A percentile compares a stretch with the other conserved stretches of the same genome.
These are phyloP conservation scores for Fraxinus americana DNA, from an alignment of 257 asterid species.

Conservation along the genomic window DNA sequence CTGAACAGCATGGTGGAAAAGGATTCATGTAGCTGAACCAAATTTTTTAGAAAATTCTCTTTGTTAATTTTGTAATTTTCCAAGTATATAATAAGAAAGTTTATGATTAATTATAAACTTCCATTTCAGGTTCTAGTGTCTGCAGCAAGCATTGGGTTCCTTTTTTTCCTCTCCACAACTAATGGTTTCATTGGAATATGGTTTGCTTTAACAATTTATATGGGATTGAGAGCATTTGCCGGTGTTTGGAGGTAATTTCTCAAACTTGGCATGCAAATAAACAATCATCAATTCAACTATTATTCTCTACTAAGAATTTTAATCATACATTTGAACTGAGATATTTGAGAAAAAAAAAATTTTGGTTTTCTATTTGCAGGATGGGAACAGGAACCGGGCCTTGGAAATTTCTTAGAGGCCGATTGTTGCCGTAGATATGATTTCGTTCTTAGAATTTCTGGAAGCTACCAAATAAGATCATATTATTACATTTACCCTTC, in stretches of 20 bases:
- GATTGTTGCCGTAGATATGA: constrained; percentile 22
- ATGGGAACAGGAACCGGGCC: constrained; percentile 95
- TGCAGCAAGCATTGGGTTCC: constrained; percentile 61
- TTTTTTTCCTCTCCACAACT: constrained; percentile 59
- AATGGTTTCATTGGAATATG: constrained; percentile 86
- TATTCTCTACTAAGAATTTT: neutral
- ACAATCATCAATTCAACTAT: neutral
- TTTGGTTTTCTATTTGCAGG: constrained; percentile 38
- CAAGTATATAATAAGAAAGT: neutral
- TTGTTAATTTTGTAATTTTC: neutral
- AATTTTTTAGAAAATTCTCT: too few species aligned
- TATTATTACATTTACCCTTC: neutral
- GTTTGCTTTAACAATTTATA: constrained; percentile 81
- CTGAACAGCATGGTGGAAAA: too few species aligned
- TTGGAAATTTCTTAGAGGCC: constrained; percentile 65
- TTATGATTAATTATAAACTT: neutral
- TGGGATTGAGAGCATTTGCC: constrained; percentile 75
- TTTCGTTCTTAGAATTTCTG: constrained; percentile 10
- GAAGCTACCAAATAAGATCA: constrained; percentile 6
- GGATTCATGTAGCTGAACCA: neutral
- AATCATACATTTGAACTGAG: neutral
- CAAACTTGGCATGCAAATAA: neutral
- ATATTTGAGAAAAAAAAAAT: too few species aligned
- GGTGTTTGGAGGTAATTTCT: constrained; percentile 79
- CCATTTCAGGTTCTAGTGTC: constrained; percentile 65